Base-by-base conservation (phyloP, 352 stramenopile species). In the Pythium oligandrum region DNA sequence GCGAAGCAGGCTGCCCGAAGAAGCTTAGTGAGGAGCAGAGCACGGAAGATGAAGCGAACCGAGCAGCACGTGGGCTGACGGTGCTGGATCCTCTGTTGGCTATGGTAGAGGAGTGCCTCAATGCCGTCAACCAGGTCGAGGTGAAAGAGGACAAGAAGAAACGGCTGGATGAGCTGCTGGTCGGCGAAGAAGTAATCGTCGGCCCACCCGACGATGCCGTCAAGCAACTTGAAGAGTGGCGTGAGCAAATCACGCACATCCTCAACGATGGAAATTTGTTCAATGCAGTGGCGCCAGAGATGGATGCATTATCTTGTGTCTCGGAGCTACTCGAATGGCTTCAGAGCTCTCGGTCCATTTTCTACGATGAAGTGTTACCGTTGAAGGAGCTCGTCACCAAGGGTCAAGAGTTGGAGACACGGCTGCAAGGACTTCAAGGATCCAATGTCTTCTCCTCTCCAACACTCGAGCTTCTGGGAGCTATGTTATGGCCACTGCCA, bases 241-340 rank as follows among this genome's bases (percentile, higher is more conserved):
- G 71, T 30, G 67, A 86, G 17, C 73, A 87, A 35, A 71, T 93
- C 39, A n/a, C 69, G 6, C 64, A 75, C 12, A 61, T 73, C 3
- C 48, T 83, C 33, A 80, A 86, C 0, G 83, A 93, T 51, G 71
- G 77, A 36, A 66, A 73, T 36, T 33, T 91, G 7, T 79, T 91
- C 8, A 93, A 83, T 33, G 78, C 83, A 0, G 66, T 81, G 54
- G 66, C 73, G 6, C 81, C 83, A 0, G 79, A 93, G 53, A 62
- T 82, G 33, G 59, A 82, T 17, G 66, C 59, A 6, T 51, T 91
- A 11, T 48, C 34, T 7, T 55, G 76, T 10, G 68, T 87, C n/a
- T 53, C 85, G 50, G 73, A 82, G 43, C 54, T 90, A 42, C 56
- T 95, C 9, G 70, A 86, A 47, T 95, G 85, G 85, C 72, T 92